These are phyloP conservation scores for Leccinum boreale DNA, from an alignment of 768 basidiomycete species.

Conservation along the genomic window DNA sequence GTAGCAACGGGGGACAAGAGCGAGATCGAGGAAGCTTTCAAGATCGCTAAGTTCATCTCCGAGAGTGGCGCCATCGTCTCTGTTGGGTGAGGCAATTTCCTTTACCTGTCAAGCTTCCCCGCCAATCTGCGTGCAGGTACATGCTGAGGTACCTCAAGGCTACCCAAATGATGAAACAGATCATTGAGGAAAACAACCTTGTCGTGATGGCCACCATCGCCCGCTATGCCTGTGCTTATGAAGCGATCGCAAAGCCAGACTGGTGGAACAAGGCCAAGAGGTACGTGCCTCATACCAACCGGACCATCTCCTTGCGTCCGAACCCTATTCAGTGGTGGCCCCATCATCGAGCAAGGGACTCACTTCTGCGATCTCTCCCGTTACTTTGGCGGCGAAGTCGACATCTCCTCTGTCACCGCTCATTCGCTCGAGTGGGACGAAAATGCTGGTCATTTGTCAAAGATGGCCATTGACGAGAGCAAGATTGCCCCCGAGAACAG, in stretches of 20 bases:
- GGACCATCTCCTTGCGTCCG: not conserved
- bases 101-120: not conserved
- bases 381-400: constrained; percentile 96
- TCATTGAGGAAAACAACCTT: constrained; percentile 90
- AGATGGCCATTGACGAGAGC: constrained; percentile 79
- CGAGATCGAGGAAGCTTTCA: constrained; percentile 66
- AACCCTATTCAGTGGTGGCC: constrained; percentile 53
- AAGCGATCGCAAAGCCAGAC: constrained; percentile 73
- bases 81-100: constrained; percentile 60
- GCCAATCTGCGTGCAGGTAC: constrained; percentile 47
- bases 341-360: constrained; percentile 88
- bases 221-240: constrained; percentile 88
- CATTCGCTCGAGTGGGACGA: constrained; percentile 94
- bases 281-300: constrained; percentile 40
- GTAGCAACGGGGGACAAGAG: constrained; percentile 74
- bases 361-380: constrained; percentile 97
- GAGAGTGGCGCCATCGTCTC: constrained; percentile 78
- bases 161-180: constrained; percentile 94
- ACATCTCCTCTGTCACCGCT: constrained; percentile 73
- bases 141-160: constrained; percentile 94
- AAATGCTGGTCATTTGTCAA: constrained; percentile 78
- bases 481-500: constrained; percentile 84
- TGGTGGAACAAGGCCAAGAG: constrained; percentile 96
- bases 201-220: constrained; percentile 96
- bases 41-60: constrained; percentile 68